Base-by-base conservation (phyloP, 371 early-diverging fungal genomes). In the Lichtheimia corymbifera region DNA sequence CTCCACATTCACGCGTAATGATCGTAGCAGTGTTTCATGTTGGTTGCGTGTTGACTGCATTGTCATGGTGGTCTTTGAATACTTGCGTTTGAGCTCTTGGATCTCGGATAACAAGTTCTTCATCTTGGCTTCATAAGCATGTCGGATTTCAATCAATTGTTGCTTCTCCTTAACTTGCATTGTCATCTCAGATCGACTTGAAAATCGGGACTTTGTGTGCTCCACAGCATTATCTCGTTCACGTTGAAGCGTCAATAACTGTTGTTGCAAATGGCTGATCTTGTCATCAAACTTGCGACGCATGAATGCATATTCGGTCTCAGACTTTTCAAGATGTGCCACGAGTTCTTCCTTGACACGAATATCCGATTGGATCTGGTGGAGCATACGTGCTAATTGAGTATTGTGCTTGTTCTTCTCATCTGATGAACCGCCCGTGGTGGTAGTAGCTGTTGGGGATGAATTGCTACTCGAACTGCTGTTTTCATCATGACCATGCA, bases 221-320 rank as follows among this genome's bases (percentile, higher is more conserved):
- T 63, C 68, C 42, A 88, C 17, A 0, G 88, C 88, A 47, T 75
- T 66, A 50, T 92, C 91, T 20, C 92, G 82, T 70, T 93, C 91
- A 51, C 76, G 76, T 64, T 88, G 86, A 11, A 88, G 72, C 7
- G 77, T 77, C 7, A 68, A 55, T 45, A 92, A 68, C 47, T 87
- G 83, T 4, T 72, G 62, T 58, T 88, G 88, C 56, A 92, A 74
- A 4, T 69, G 53, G 0, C 41, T 63, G 55, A 93, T 74, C 63
- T 88, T 87, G 14, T 84, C 83, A 57, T 93, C 91, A 63, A 90
- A 93, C 56, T 90, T 86, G 51, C 72, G 68, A n/a, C 84, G 73
- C 87, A 89, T 83, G 53, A 71, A 73, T 11, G 73, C 62, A 53
- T 79, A 84, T 55, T 86, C 86, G 6, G 67, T 71, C 54, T 86